Percentiles rank a stretch among this genome's conserved stretches.
These are phyloP conservation scores for Chalciporus piperatoides DNA, from an alignment of 1,284 basidiomycete species.

Conservation along the genomic window DNA sequence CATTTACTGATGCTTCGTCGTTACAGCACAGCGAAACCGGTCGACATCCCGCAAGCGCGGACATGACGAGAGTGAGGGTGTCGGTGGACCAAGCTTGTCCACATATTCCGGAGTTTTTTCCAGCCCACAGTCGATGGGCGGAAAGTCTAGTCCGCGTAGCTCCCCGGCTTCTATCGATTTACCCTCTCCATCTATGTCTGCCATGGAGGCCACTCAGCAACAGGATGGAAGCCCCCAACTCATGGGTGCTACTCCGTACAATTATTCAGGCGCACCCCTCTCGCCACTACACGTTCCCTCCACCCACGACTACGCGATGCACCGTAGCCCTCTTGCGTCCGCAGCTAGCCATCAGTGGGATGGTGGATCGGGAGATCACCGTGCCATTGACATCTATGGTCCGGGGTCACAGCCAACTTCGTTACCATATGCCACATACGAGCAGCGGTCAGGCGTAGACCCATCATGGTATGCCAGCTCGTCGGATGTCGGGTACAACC, in stretches of 20 bases:
- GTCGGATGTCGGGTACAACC: slow-evolving; percentile 39
- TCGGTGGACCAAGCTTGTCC: slow-evolving; percentile 34
- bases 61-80: slow-evolving; percentile 57
- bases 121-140: slow-evolving; percentile 45
- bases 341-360: slow-evolving; percentile 44
- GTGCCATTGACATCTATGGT: slow-evolving; percentile 41
- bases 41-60: slow-evolving; percentile 71
- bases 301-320: slow-evolving; percentile 53
- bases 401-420: slow-evolving; percentile 37
- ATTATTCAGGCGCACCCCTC: slow-evolving; percentile 44
- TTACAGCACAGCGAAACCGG: slow-evolving; percentile 58
- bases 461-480: slow-evolving; percentile 43
- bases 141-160: slow-evolving; percentile 58
- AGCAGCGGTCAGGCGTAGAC: slow-evolving; percentile 44
- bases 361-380: slow-evolving; percentile 35
- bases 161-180: slow-evolving; percentile 69
- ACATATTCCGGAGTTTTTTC: slow-evolving; percentile 51
- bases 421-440: slow-evolving; percentile 37
- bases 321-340: slow-evolving; percentile 40
- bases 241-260: slow-evolving; percentile 35
- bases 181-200: slow-evolving; percentile 61
- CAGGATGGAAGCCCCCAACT: slow-evolving; percentile 47
- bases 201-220: slow-evolving; percentile 34
- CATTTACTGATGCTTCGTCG: slow-evolving; percentile 22
- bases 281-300: slow-evolving; percentile 47